phyloP scores from a whole-genome alignment of 495 filamentous ascomycete genomes.

The Talaromyces nanjingensis region DNA sequence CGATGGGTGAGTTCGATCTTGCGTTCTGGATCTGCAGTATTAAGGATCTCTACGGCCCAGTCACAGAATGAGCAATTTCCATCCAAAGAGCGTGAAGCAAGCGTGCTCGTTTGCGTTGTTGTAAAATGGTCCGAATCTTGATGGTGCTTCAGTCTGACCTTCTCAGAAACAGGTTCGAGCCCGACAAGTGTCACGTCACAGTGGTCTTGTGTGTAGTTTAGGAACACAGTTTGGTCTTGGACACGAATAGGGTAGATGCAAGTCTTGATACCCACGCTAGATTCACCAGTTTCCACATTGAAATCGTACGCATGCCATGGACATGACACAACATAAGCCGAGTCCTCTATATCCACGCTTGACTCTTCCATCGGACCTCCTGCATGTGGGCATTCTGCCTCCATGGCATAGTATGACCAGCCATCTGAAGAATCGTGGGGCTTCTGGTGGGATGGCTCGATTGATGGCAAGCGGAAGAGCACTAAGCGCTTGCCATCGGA shows the following conservation, averaged over 20 bases:
- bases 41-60: conserved; percentile 45
- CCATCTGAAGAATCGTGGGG: conserved; percentile 29
- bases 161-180: conserved; percentile 43
- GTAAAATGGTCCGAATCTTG: conserved; percentile 12
- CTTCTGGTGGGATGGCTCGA: conserved; percentile 26
- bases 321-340: conserved; percentile 46
- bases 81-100: conserved; percentile 26
- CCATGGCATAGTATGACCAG: conserved; percentile 49
- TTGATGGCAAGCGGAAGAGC: conserved; percentile 41
- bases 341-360: conserved; percentile 46
- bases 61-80: conserved; percentile 43
- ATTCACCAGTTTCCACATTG: conserved; percentile 50
- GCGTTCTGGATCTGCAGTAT: conserved; percentile 42
- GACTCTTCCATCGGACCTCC: conserved; percentile 46
- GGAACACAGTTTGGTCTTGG: conserved; percentile 25
- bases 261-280: conserved; percentile 45
- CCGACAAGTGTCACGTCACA: conserved; percentile 24
- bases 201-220: conserved; percentile 21
- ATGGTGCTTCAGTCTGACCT: conserved; percentile 40
- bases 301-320: conserved; percentile 53
- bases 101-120: conserved; percentile 8
- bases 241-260: conserved; percentile 44
- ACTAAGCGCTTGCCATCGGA: conserved; percentile 45
- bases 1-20: conserved; percentile 47
- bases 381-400: conserved; percentile 46